Percentiles rank a stretch among this genome's conserved stretches.
Evolutionary conservation across 345 rosid genomes (phyloP).

Genomic region (Eucalyptus grandis): DNA sequence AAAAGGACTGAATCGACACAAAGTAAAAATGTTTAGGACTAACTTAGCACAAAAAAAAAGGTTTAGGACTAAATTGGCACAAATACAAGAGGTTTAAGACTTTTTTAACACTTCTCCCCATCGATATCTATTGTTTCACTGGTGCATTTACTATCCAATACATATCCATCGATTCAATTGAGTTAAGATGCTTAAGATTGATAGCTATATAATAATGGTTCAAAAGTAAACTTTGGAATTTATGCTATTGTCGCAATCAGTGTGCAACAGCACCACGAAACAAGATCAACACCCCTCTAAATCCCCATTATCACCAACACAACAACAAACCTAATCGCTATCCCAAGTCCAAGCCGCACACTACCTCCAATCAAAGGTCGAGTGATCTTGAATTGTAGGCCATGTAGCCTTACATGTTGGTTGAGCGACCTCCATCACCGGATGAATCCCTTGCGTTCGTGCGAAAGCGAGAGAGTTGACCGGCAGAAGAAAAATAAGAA

Average conservation of each 20-base stretch:
- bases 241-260: not conserved
- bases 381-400: not conserved
- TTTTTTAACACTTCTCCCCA: no score
- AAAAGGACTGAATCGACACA: no score
- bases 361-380: not conserved
- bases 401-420: not conserved
- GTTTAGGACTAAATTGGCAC: no score
- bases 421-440: not conserved
- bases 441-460: not conserved
- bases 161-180: accelerated
- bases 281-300: not conserved
- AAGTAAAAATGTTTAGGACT: no score
- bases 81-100: no score
- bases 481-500: not conserved
- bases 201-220: not conserved
- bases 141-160: not conserved
- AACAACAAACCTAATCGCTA: not conserved
- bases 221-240: not conserved
- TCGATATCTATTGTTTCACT: not conserved
- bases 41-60: no score
- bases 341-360: not conserved
- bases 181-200: not conserved
- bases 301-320: not conserved
- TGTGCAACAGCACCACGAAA: not conserved
- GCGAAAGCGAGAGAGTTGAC: not conserved